Base-by-base conservation (phyloP, 2,329 filamentous ascomycete genomes). In the Blastomyces silverae region DNA sequence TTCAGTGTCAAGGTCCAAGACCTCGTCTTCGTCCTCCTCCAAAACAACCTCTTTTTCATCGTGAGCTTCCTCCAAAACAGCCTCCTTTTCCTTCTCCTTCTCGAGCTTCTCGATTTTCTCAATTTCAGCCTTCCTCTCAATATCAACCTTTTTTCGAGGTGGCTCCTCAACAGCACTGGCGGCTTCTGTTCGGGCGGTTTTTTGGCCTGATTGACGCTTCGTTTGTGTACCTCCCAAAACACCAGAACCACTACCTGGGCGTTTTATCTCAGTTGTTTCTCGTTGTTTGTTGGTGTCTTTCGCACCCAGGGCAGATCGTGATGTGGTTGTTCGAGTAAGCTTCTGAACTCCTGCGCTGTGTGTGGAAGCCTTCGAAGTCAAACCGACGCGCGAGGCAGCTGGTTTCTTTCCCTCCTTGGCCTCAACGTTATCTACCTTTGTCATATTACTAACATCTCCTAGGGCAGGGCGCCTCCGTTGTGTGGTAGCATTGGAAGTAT, bases 401-500 rank as follows among this genome's bases (percentile, higher is more conserved):
- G 82, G 79, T 83, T 96, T 96, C 83, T 95, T 96, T 74, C 69
- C 71, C 64, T 72, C 67, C 44, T 79, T 78, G 44, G 67, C 68
- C 48, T 77, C 79, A 63, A 90, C 89, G 59, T 84, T 84, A 78
- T 77, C 77, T 20, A 70, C 70, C 68, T 97, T 97, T 72, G 87
- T 87, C 68, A 96, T 89, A 80, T 99, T 99, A 85, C 92, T 97
- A 71, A 97, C 89, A 81, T 99, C 94, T 65, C 90, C 92, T 48
- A 99, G 84, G 60, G 91, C 92, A 71, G 89, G 85, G 74, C 94
- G 91, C 81, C 90, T 94, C 74, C 89, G 85, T 66, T 82, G 82
- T 59, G 82, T 77, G 72, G 82, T 78, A 67, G 75, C 78, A 67
- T 78, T 75, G 60, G 82, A 77, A 62, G 77, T 76, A 70, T 79